These are phyloP conservation scores for Besnoitia besnoiti DNA, from an alignment of 169 alveolate genomes.

Conservation along the genomic window DNA sequence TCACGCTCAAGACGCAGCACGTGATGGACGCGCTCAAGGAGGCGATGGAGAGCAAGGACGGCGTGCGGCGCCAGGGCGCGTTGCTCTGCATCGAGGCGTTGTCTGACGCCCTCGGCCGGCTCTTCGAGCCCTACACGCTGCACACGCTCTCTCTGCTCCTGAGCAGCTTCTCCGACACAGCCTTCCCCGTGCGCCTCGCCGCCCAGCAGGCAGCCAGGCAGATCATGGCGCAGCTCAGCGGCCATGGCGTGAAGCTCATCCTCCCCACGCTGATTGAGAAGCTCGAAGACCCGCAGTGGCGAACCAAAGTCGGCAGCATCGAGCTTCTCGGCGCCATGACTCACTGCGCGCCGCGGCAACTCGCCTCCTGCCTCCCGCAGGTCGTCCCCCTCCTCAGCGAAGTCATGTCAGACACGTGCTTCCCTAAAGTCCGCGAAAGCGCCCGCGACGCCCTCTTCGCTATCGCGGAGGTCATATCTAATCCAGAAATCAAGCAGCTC, in stretches of 20 bases:
- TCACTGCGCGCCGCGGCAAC: slow-evolving; percentile 66
- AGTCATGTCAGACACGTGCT: slow-evolving; percentile 54
- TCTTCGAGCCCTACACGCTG: slow-evolving; percentile 60
- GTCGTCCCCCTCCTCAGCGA: slow-evolving; percentile 58
- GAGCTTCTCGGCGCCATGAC: slow-evolving; percentile 74
- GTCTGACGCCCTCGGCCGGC: slow-evolving; percentile 39
- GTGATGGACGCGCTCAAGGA: slow-evolving; percentile 33
- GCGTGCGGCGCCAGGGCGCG: slow-evolving; percentile 56
- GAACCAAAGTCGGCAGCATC: slow-evolving; percentile 75
- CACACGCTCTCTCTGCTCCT: slow-evolving; percentile 28
- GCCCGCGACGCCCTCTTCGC: slow-evolving; percentile 37
- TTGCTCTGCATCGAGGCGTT: slow-evolving; percentile 54
- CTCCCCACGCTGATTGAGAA: slow-evolving; percentile 66
- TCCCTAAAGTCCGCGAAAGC: slow-evolving; percentile 35
- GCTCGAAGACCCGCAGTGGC: slow-evolving; percentile 73
- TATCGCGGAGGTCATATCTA: slow-evolving; percentile 26
- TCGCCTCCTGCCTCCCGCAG: slow-evolving; percentile 61
- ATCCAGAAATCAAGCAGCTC: slow-evolving; percentile 53
- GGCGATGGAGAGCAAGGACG: slow-evolving; percentile 5
- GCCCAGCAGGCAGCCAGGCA: slow-evolving; percentile 66
- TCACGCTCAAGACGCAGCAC: background rate
- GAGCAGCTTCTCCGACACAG: slow-evolving; percentile 7
- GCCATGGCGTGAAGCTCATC: slow-evolving; percentile 66
- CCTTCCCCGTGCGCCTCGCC: slow-evolving; percentile 32
- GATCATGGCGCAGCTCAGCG: slow-evolving; percentile 63